A percentile compares a stretch with the other conserved stretches of the same genome.
These are phyloP conservation scores for Globisporangium okanoganense DNA, from an alignment of 352 stramenopile species.

Conservation along the genomic window DNA sequence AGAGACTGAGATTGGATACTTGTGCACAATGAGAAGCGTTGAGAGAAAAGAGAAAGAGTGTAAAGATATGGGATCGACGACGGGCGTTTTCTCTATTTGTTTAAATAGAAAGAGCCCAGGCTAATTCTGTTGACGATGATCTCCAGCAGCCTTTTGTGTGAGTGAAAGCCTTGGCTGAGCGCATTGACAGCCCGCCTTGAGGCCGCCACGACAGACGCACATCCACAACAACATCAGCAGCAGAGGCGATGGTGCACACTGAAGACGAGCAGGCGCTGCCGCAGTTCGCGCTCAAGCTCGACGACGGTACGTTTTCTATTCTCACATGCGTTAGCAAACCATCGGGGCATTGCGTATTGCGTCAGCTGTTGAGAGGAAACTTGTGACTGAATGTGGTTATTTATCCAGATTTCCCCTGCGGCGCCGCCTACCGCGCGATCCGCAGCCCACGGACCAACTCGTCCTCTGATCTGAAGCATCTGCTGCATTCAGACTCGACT, in stretches of 20 bases:
- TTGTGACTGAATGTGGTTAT: background rate
- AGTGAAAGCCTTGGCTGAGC: no score
- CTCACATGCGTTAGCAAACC: no score
- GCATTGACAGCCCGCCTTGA: background rate
- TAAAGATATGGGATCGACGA: background rate
- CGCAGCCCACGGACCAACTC: conserved; percentile 27
- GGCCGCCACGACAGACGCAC: background rate
- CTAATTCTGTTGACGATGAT: conserved; percentile 4
- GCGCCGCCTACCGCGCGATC: conserved; percentile 44
- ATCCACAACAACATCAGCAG: background rate
- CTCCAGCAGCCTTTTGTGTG: background rate
- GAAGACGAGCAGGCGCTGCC: background rate
- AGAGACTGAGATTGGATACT: background rate
- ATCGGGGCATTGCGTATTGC: background rate
- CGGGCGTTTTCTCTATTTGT: background rate
- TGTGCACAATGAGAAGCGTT: no score
- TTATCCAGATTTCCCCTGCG: conserved; percentile 35
- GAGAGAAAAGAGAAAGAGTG: background rate
- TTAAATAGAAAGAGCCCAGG: conserved; percentile 4
- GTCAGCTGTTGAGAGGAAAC: background rate
- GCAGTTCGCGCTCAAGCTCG: conserved; percentile 12
- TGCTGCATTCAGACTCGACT: conserved; percentile 1
- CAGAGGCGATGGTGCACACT: conserved; percentile 16
- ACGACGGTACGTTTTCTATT: conserved; percentile 13
- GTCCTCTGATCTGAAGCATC: conserved; percentile 5